Percentiles rank a stretch among this genome's conserved stretches.
phyloP scores from a whole-genome alignment of 345 rosid genomes.

The Eucalyptus microcorys region DNA sequence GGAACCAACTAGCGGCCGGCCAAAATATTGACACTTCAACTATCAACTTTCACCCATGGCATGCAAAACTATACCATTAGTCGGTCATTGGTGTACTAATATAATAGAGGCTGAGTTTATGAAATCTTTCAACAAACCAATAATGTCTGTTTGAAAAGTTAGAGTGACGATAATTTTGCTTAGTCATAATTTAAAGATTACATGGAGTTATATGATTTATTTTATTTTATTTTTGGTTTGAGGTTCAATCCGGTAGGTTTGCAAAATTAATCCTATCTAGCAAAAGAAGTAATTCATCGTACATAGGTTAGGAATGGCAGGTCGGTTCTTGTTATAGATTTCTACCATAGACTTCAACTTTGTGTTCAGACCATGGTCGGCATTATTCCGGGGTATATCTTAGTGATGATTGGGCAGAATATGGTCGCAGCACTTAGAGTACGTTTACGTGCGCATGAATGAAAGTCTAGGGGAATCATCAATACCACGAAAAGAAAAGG shows the following conservation, averaged over 20 bases:
- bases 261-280: not conserved
- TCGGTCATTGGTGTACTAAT: not conserved
- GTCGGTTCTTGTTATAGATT: not conserved
- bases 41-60: not conserved
- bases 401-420: slow-evolving; percentile 3
- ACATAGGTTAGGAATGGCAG: not conserved
- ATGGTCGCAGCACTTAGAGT: not conserved
- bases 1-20: not conserved
- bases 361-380: not conserved
- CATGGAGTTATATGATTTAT: not conserved
- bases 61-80: not conserved
- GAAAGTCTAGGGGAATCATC: slow-evolving; percentile 2
- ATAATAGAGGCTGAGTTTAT: not conserved
- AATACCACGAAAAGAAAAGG: not conserved
- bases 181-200: not conserved
- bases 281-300: not conserved
- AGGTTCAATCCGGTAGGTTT: not conserved
- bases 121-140: not conserved
- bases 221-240: not conserved
- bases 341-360: not conserved
- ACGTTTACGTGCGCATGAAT: slow-evolving; percentile 1
- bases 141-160: not conserved
- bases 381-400: not conserved
- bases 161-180: not conserved
- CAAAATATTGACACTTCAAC: not conserved